Conservation (phyloP, 75 land plant species). For the Pinus taeda region DNA sequence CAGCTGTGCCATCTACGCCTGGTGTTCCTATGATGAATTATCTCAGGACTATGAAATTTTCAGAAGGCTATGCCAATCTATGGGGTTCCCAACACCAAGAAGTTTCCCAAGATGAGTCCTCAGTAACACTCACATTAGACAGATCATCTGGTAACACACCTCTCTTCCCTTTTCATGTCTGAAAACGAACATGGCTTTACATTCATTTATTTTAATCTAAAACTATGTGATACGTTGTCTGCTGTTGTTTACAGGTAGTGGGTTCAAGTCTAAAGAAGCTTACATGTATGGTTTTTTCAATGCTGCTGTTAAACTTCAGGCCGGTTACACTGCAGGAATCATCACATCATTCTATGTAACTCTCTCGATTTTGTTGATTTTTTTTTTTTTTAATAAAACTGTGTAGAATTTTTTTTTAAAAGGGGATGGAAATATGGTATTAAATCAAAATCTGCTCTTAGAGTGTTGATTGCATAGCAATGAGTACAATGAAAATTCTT, state of each 20-base stretch:
- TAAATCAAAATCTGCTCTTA: no score
- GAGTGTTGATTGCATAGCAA: no score
- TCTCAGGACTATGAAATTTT: conserved; percentile 5
- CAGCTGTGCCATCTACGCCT: not conserved
- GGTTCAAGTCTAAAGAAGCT: conserved; percentile 34
- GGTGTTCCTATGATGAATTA: not conserved
- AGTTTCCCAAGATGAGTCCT: conserved; percentile 25
- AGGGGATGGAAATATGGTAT: no score
- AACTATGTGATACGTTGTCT: no score
- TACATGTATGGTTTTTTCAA: conserved; percentile 30
- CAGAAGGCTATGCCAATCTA: conserved; percentile 11
- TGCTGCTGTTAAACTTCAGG: conserved; percentile 20
- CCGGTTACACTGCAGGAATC: conserved; percentile 25
- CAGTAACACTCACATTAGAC: conserved; percentile 69
- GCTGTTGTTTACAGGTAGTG: conserved; percentile 47
- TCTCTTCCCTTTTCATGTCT: no score
- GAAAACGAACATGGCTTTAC: no score
- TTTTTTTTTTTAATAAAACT: no score
- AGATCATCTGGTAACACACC: conserved; percentile 37
- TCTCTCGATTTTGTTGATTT: not conserved
- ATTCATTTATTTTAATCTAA: no score
- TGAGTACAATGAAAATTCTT: no score
- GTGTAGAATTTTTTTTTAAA: no score
- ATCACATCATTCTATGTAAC: conserved; percentile 30
- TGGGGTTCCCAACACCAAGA: conserved; percentile 71